Base-by-base conservation (phyloP, 805 yeast genomes). In the Scheffersomyces amazonensis region DNA sequence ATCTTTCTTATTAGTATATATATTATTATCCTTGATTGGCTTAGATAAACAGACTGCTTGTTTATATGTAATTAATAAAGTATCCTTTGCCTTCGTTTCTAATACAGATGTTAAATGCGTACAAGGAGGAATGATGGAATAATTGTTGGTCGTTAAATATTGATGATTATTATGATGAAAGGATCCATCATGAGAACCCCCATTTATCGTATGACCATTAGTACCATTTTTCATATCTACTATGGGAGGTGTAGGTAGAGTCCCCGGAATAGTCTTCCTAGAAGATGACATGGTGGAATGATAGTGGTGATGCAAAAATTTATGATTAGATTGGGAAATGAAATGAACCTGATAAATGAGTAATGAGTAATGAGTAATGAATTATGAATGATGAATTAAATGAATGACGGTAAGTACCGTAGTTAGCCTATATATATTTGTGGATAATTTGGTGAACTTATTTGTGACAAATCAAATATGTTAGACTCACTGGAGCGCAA, bases 11-110 rank as follows among this genome's bases (percentile, higher is more conserved):
- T 52, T 51, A 5, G 52, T 54, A 46, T 57, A 65, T 20, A 47
- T 45, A 31, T 55, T 50, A 35, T 22, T 29, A 10, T 42, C 41
- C 15, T 63, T 56, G 27, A 61, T 50, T 12, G 61, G 52, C 45
- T 60, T 69, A 17, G 75, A 64, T 8, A 78, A 65, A 29, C 67
- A 71, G 41, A 76, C 68, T 2, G 78, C 81, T 40, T 76, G 75
- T 32, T 62, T 60, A 49, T 77, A 78, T 1, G 81, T 75, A 37
- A 60, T 58, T 42, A 75, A 50, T 7, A 77, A 77, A 12, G 70
- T 69, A 3, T 73, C 76, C 35, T 60, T 61, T 8, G 81, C 80
- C 34, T 65, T 66, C 19, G 81, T 68, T 10, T 61, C 64, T 31
- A 78, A 56, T 5, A 76, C 78, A 39, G 71, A 64, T 13, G 53